Evolutionary conservation across 306 rosid genomes (phyloP), one percentile per base, ranked within the genome.

Genomic region (Vigna unguiculata): DNA sequence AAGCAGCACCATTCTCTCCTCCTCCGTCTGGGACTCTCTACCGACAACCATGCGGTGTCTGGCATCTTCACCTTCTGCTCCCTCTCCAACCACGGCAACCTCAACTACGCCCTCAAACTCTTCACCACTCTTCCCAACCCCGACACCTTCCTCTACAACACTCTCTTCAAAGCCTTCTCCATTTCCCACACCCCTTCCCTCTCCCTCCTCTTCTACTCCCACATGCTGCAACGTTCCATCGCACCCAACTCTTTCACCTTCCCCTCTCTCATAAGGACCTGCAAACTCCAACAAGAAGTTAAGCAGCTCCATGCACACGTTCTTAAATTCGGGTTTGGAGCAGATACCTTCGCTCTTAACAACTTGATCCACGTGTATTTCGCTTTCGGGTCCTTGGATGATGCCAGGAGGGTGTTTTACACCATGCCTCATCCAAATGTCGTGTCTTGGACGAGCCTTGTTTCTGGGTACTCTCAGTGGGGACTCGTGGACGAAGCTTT

Each of bases 221-320:
- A 60, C 77, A 89, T 89, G 95, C 65, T 91, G 6, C 77, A 76
- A 28, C 83, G 63, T 0, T 78, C 63, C 63, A 79, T 85, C 55
- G 1, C 57, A 12, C 94, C 93, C 59, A 91, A 91, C 61, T 9
- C 38, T 6, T 88, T 68, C 61, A 88, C 93, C 21, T 88, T 86
- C 61, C 94, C 97, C 17, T 57, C 86, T 24, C 73, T 86, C 38
- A 34, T 88, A 45, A 81, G 84, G 30, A 74, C 95, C 7, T 88
- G 90, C 21, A 77, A 85, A 14, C 2, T 75, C 30, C 55, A 25
- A 16, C 64, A 25, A 59, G 79, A 85, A 75, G 90, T 85, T 1
- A 80, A 72, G 58, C 94, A 91, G 78, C 47, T 86, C 5, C 94
- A 89, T 71, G 87, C 88, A 22, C 97, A 91, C 77, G 72, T 87